phyloP scores from a whole-genome alignment of 768 basidiomycete genomes.

The Mycena metata region DNA sequence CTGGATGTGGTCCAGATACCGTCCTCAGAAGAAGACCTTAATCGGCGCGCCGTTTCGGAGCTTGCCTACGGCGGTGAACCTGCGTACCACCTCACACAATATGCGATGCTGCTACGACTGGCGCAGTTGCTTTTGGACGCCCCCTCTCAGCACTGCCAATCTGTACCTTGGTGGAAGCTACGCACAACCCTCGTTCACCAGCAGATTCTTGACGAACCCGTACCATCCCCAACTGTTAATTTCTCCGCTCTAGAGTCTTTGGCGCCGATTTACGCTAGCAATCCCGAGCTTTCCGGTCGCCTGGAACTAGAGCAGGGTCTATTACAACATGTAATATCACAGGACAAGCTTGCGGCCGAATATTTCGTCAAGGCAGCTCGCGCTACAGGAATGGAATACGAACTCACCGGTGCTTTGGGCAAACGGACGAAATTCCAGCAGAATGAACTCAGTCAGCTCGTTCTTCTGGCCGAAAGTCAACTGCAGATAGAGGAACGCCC shows the following conservation, averaged over 20 bases:
- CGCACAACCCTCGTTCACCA: constrained; percentile 80
- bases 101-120: constrained; percentile 78
- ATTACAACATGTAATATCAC: constrained; percentile 78
- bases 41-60: constrained; percentile 77
- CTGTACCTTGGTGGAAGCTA: constrained; percentile 87
- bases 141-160: constrained; percentile 63
- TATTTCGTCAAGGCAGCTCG: constrained; percentile 83
- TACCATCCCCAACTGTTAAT: constrained; percentile 63
- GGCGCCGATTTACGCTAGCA: constrained; percentile 53
- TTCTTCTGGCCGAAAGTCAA: constrained; percentile 92
- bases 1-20: constrained; percentile 54
- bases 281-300: constrained; percentile 76
- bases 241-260: constrained; percentile 59
- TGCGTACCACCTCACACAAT: constrained; percentile 89
- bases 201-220: constrained; percentile 87
- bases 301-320: constrained; percentile 84
- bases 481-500: constrained; percentile 41
- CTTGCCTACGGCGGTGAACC: constrained; percentile 93
- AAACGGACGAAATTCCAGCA: constrained; percentile 96
- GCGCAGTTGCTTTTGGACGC: constrained; percentile 77
- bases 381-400: constrained; percentile 85
- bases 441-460: constrained; percentile 87
- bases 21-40: constrained; percentile 64
- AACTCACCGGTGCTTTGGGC: constrained; percentile 93
- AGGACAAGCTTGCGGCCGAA: constrained; percentile 84